Conservation (phyloP, 768 basidiomycete species). For the Chalciporus pseudorubinellus region DNA sequence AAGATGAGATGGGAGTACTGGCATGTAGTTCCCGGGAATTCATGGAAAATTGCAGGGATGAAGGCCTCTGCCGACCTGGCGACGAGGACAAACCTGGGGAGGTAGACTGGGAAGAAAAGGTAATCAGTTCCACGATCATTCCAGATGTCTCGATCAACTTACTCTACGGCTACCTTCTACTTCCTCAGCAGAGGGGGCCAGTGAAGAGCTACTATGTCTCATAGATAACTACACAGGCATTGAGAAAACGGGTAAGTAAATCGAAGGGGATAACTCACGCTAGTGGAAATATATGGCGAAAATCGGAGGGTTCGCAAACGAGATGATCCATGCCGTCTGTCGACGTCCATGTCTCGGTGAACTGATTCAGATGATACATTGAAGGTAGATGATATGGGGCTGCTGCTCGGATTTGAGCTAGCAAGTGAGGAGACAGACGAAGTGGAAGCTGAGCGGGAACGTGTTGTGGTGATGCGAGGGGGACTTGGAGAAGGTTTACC, state of each 20-base stretch:
- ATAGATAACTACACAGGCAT: conserved; percentile 33
- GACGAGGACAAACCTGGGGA: conserved; percentile 41
- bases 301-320: conserved; percentile 29
- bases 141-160: conserved; percentile 31
- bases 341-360: conserved; percentile 28
- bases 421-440: conserved; percentile 45
- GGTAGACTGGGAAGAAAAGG: conserved; percentile 24
- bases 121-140: conserved; percentile 32
- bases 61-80: conserved; percentile 42
- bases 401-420: conserved; percentile 33
- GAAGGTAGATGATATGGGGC: conserved; percentile 36
- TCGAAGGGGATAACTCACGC: conserved; percentile 14
- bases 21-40: conserved; percentile 56
- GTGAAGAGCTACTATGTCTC: conserved; percentile 46
- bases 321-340: conserved; percentile 27
- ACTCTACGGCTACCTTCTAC: conserved; percentile 28
- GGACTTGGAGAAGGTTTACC: conserved; percentile 28
- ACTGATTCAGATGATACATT: conserved; percentile 30
- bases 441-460: conserved; percentile 42
- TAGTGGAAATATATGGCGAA: conserved; percentile 31
- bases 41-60: conserved; percentile 45
- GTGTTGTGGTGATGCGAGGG: conserved; percentile 23
- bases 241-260: neutral
- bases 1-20: conserved; percentile 76
- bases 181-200: conserved; percentile 21